Evolutionary conservation across 306 rosid genomes (phyloP), one percentile per base, ranked within the genome.

Genomic region (Cicer arietinum): DNA sequence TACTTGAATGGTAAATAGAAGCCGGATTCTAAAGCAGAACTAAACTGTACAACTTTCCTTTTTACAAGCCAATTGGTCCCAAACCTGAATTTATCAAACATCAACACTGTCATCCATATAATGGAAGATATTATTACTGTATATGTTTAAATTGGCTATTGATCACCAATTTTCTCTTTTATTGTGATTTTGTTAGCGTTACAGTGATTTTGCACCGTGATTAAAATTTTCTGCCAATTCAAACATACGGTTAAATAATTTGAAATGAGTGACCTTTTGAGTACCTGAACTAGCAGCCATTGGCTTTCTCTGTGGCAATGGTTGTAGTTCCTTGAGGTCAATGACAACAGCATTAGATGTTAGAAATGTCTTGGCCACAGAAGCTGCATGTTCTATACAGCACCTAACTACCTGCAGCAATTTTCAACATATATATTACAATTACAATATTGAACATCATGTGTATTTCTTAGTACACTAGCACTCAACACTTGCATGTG

Each of bases 361-460:
- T 76, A 94, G 85, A 73, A 94, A 90, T 46, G 76, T 67, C 86
- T 94, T 94, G 45, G 97, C 88, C 48, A 94, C 98, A 1, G 97
- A 91, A 60, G 97, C 94, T 3, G 98, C 89, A 73, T 94, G 82
- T 88, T 94, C 97, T 84, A 94, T 81, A 75, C 98, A 94, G 77
- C 96, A 94, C 79, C 94, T 85, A 76, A 94, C 96, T 25, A 91
- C 97, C 97, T 90, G 94, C 57, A 76, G 22, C 75, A 74, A 67
- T 43, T 44, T 76, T 75, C 56, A 73, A 71, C 22, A 44, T 35
- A 7, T 2, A 71, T 4, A 42, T 14, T 12, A 60, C 30, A 63
- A 47, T 30, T 30, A 30, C 37, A 30, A 4, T 30, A 30, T 41
- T 25, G 51, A 30, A 17, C 62, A 42, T 44, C 30, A 10, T 42